Evolutionary conservation across 2,329 filamentous ascomycete species (phyloP).

Genomic region (Cyclaneusma minus): DNA sequence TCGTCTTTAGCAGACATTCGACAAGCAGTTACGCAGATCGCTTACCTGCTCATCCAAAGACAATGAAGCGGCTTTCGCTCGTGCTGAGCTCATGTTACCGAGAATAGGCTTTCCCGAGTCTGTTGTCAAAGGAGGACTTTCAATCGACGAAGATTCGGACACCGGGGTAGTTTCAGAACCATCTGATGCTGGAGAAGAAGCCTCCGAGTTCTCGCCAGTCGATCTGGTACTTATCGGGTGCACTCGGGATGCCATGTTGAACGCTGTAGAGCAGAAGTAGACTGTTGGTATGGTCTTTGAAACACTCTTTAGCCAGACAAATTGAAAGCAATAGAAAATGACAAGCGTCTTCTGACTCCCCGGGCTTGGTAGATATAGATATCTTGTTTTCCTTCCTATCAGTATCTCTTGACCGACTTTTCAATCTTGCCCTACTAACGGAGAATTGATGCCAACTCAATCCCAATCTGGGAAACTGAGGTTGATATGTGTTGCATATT

Average conservation of each 20-base stretch:
- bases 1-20: constrained; percentile 5
- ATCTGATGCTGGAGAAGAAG: constrained; percentile 8
- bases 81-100: constrained; percentile 6
- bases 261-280: constrained; percentile 7
- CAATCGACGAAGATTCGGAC: constrained; percentile 13
- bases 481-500: too few species aligned
- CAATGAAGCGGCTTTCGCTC: constrained; percentile 13
- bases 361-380: too few species aligned
- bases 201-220: constrained; percentile 10
- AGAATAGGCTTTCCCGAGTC: constrained; percentile 7
- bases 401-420: too few species aligned
- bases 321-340: too few species aligned
- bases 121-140: constrained; percentile 7
- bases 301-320: too few species aligned
- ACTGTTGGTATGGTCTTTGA: too few species aligned
- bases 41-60: constrained; percentile 18
- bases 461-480: too few species aligned
- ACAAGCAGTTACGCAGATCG: background rate
- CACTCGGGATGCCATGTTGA: too few species aligned
- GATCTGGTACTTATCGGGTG: constrained; percentile 4
- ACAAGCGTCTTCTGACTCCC: too few species aligned
- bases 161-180: constrained; percentile 12
- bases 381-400: too few species aligned
- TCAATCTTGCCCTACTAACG: too few species aligned
- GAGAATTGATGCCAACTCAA: too few species aligned